Evolutionary conservation across 2,329 filamentous ascomycete species (phyloP), one percentile per base, ranked within the genome.

Genomic region (Alternaria arbusti): DNA sequence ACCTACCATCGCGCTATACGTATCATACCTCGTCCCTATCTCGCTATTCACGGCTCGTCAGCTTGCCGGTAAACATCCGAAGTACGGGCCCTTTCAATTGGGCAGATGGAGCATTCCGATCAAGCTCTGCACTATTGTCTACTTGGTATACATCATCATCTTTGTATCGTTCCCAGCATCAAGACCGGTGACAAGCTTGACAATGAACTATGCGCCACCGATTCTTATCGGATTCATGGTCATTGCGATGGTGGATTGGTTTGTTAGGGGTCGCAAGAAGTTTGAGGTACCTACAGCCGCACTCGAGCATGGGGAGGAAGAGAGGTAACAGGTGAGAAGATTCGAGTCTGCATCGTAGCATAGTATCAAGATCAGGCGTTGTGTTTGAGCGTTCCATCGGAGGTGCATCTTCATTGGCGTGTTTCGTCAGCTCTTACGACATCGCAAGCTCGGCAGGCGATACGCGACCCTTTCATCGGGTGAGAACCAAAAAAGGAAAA

Each of bases 101-200:
- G 79, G 79, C 3, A 63, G 65, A 46, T 75, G 68, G 47, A 79
- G 81, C 22, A 30, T 79, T 5, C 65, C 71, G 3, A 65, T 82
- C 65, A 82, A 82, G 40, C 43, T 69, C 7, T 54, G 79, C 17
- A 76, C 74, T 0, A 54, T 80, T 9, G 6, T 71, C 10, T 82
- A 81, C 59, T 63, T 74, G 1, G 44, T 61, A 40, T 81, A 74
- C 68, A 65, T 73, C 7, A 72, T 79, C 51, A 74, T 82, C 61
- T 82, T 78, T 70, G 70, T 73, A 6, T 70, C 77, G 57, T 81
- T 79, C 74, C 71, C 70, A 20, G 50, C 57, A 6, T 44, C 40
- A 2, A 51, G 32, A 15, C 66, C 68, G 8, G 66, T 70, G 7
- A 71, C 65, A 15, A 57, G 20, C 22, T 22, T 65, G 28, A 70